Conservation (phyloP, 2,329 filamentous ascomycete genomes). For the Kalaharituber pfeilii region DNA sequence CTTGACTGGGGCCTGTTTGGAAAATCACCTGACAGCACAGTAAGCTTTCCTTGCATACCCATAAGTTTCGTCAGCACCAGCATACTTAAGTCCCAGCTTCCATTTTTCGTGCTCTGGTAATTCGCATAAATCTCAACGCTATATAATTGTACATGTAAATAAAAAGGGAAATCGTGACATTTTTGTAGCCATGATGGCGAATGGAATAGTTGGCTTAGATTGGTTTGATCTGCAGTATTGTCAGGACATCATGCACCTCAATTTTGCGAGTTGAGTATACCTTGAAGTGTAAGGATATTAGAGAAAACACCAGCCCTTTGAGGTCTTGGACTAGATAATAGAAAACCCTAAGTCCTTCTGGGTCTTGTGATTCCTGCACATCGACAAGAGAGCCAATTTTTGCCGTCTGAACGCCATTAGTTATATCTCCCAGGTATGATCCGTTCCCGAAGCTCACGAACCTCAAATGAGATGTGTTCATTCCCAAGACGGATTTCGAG, state of each 20-base stretch:
- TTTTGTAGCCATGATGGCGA: not conserved
- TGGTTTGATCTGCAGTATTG: not conserved
- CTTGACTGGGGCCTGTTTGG: too few relatives aligned
- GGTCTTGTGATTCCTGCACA: conserved; percentile 88
- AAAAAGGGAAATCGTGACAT: not conserved
- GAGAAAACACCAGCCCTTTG: conserved; percentile 87
- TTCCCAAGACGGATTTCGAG: conserved; percentile 84
- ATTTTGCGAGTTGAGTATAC: conserved; percentile 19
- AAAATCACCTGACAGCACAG: too few relatives aligned
- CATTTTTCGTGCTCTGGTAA: too few relatives aligned
- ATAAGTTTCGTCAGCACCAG: too few relatives aligned
- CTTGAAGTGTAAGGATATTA: conserved; percentile 97
- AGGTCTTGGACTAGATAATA: conserved; percentile 97
- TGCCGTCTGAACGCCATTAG: conserved; percentile 49
- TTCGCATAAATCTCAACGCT: not conserved
- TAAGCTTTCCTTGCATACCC: too few relatives aligned
- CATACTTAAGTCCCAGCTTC: too few relatives aligned
- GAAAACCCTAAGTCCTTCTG: conserved; percentile 88
- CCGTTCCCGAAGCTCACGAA: conserved; percentile 30
- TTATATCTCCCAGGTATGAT: not conserved
- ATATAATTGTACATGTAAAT: not conserved
- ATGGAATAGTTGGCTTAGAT: not conserved
- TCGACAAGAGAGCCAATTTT: conserved; percentile 96
- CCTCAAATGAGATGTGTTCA: conserved; percentile 97
- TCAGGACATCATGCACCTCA: not conserved